Base-by-base conservation (phyloP, 176 grass and related monocot species). In the Hyparrhenia diplandra region DNA sequence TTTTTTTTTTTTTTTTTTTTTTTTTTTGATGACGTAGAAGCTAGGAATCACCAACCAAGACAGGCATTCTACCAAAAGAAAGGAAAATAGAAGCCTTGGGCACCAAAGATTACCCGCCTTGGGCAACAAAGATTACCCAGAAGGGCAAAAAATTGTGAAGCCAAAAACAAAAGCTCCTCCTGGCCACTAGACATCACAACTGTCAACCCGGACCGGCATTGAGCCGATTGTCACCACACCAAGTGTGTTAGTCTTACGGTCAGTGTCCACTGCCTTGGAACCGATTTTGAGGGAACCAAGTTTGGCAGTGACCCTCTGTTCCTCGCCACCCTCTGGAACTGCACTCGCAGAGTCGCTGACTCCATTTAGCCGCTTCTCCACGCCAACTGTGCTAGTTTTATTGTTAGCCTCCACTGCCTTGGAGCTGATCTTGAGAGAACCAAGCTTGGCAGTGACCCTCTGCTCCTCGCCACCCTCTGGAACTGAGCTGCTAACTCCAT, bases 201-300 rank as follows among this genome's bases (percentile, higher is more conserved):
- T 82, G 43, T 71, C 80, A 73, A 95, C 87, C 79, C 83, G 65
- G 2, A 95, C 79, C 3, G 88, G 88, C 93, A 95, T 76, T 2
- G 93, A 92, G 52, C 93, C 93, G 21, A 95, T 90, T 10, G 82
- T 95, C 51, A 92, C 87, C 27, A 92, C 85, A 81, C 89, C 85
- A 62, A 57, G 67, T 66, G 73, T 42, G 40, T 18, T 13, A 64
- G 41, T 71, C 80, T 78, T 80, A 28, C 30, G 35, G 11, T 90
- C 87, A 61, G 61, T 65, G 20, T 71, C 69, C 20, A 3, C 77
- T 47, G 52, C 46, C 17, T 69, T 78, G 31, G 70, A 74, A 49
- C 77, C 90, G 68, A 90, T 82, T 21, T 72, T 64, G 70, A 95
- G 79, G 18, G 85, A 84, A 13, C 80, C 70, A 58, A 90, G 58